Evolutionary conservation across 257 asterid genomes (phyloP).

Genomic region (Lycium barbarum): DNA sequence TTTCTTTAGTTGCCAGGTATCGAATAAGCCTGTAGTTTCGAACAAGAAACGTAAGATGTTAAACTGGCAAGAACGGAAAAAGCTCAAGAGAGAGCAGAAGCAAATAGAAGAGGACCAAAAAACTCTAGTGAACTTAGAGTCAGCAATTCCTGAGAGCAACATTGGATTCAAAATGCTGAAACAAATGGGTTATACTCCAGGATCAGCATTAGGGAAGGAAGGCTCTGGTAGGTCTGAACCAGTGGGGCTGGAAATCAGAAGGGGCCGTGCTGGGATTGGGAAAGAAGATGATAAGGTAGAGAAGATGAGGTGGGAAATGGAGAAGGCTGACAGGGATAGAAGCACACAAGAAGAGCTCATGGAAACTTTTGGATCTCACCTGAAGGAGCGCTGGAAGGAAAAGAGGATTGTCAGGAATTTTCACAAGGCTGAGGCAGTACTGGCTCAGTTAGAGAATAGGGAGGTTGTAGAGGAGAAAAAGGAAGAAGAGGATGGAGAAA

Average conservation of each 20-base stretch:
- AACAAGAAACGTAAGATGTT: constrained; percentile 59
- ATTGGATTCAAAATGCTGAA: constrained; percentile 91
- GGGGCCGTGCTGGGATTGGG: constrained; percentile 92
- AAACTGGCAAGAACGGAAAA: constrained; percentile 71
- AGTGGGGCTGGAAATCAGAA: constrained; percentile 72
- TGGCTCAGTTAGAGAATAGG: constrained; percentile 89
- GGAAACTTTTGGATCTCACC: constrained; percentile 77
- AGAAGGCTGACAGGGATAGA: constrained; percentile 53
- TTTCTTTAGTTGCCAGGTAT: constrained; percentile 47
- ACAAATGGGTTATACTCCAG: constrained; percentile 96
- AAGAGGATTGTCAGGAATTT: constrained; percentile 69
- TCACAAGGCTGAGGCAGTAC: constrained; percentile 81
- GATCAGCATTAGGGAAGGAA: constrained; percentile 87
- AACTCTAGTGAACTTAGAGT: constrained; percentile 64
- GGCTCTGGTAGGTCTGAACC: constrained; percentile 86
- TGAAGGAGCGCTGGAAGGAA: constrained; percentile 84
- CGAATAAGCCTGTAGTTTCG: constrained; percentile 38
- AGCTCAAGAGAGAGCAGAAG: constrained; percentile 64
- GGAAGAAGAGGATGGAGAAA: constrained; percentile 57
- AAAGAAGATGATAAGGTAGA: constrained; percentile 71
- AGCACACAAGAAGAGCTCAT: constrained; percentile 62
- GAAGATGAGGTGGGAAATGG: constrained; percentile 67
- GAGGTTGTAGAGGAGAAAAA: constrained; percentile 67
- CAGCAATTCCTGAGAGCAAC: constrained; percentile 89
- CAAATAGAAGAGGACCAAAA: constrained; percentile 76